Conservation (phyloP, 2,329 filamentous ascomycete species). For the Xylaria sp. region DNA sequence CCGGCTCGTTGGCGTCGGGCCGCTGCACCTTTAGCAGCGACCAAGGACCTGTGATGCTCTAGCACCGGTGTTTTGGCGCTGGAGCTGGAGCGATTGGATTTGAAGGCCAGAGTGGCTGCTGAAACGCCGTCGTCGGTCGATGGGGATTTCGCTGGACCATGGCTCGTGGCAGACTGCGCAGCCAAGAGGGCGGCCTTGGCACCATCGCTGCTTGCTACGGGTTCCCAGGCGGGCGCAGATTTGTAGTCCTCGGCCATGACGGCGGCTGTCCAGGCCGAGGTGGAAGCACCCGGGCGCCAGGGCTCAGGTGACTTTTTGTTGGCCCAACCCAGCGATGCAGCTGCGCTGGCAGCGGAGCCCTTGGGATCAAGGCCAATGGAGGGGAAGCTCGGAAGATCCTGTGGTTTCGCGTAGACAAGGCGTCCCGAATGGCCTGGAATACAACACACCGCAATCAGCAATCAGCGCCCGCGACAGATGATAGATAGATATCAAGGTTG, state of each 20-base stretch:
- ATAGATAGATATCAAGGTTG: constrained; percentile 13
- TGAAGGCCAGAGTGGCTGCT: constrained; percentile 76
- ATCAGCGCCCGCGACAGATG: background rate
- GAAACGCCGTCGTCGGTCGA: constrained; percentile 67
- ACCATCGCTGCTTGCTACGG: constrained; percentile 71
- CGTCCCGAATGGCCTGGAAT: constrained; percentile 44
- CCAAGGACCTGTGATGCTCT: constrained; percentile 72
- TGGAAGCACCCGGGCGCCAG: constrained; percentile 72
- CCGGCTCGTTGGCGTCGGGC: constrained; percentile 70
- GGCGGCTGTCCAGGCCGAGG: constrained; percentile 59
- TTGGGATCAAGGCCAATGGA: constrained; percentile 69
- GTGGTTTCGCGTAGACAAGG: constrained; percentile 59
- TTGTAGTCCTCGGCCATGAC: constrained; percentile 36
- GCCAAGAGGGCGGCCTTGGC: constrained; percentile 81
- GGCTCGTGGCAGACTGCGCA: constrained; percentile 61
- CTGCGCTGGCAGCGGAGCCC: constrained; percentile 75
- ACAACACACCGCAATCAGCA: constrained; percentile 22
- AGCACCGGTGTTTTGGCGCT: constrained; percentile 57
- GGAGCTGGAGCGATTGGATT: constrained; percentile 57
- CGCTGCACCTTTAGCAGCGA: constrained; percentile 83
- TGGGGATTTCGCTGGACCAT: constrained; percentile 63
- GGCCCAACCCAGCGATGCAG: constrained; percentile 78
- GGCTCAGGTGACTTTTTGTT: constrained; percentile 72
- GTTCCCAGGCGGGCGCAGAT: constrained; percentile 62
- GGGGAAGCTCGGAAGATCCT: constrained; percentile 80